phyloP scores from a whole-genome alignment of 257 asterid genomes.

The Nicotiana obtusifolia region DNA sequence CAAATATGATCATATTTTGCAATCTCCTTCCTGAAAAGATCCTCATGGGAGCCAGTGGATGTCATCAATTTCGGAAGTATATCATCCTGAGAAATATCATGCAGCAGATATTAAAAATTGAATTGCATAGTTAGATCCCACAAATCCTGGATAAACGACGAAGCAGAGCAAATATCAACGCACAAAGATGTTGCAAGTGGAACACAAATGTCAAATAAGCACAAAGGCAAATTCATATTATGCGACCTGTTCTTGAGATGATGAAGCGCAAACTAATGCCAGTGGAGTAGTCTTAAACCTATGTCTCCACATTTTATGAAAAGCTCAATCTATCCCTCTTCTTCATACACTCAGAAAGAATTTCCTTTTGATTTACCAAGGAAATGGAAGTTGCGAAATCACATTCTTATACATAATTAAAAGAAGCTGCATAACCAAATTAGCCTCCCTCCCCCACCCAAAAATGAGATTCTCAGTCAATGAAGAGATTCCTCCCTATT shows the following conservation, averaged over 20 bases:
- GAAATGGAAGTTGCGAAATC: background rate
- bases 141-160: background rate
- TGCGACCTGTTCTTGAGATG: background rate
- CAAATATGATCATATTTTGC: slow-evolving; percentile 77
- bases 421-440: background rate
- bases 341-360: background rate
- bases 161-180: background rate
- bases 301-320: background rate
- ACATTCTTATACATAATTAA: background rate
- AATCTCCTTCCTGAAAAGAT: slow-evolving; percentile 92
- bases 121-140: background rate
- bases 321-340: background rate
- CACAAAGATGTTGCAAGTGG: background rate
- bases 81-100: slow-evolving; percentile 65
- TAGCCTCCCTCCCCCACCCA: background rate
- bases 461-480: background rate
- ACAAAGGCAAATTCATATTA: background rate
- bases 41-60: slow-evolving; percentile 80
- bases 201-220: background rate
- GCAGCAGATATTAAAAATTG: background rate
- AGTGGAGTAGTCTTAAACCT: background rate
- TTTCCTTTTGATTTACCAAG: background rate
- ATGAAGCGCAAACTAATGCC: background rate
- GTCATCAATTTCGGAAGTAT: slow-evolving; percentile 94
- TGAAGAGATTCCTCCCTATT: background rate